These are phyloP conservation scores for Hippophae gyantsensis DNA, from an alignment of 306 rosid species.

Conservation along the genomic window DNA sequence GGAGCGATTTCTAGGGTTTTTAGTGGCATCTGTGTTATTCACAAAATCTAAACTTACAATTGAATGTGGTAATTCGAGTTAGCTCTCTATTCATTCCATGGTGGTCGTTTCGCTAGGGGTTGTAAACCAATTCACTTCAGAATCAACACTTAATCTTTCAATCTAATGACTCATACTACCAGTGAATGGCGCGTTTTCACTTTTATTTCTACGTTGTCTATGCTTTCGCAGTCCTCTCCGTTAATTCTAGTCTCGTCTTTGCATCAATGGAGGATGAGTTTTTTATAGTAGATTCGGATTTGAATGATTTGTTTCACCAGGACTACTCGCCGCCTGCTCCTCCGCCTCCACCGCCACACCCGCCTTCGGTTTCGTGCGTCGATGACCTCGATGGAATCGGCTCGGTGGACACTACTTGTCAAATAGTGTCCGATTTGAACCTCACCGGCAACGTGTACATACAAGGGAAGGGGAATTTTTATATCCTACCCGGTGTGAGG, in stretches of 20 bases:
- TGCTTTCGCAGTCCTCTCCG: conserved; percentile 18
- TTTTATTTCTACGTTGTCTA: conserved; percentile 24
- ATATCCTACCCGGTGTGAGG: conserved; percentile 83
- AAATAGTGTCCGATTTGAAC: conserved; percentile 65
- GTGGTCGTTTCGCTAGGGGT: conserved; percentile 27
- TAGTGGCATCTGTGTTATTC: conserved; percentile 8
- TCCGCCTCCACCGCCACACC: conserved; percentile 95
- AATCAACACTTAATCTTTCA: conserved; percentile 22
- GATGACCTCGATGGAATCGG: conserved; percentile 88
- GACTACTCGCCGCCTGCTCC: conserved; percentile 99
- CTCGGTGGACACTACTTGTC: conserved; percentile 75
- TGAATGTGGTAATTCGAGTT: too few species aligned
- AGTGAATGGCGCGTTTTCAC: conserved; percentile 85
- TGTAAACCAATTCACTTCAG: conserved; percentile 24
- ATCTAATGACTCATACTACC: conserved; percentile 58
- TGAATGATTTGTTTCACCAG: conserved; percentile 56
- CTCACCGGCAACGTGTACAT: conserved; percentile 91
- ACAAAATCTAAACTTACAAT: background rate
- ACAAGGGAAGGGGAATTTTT: conserved; percentile 91
- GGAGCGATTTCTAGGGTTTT: conserved; percentile 45
- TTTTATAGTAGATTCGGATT: conserved; percentile 42
- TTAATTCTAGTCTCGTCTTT: conserved; percentile 13
- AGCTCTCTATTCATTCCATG: too few species aligned
- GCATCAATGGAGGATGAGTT: conserved; percentile 34
- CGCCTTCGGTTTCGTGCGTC: conserved; percentile 82